Conservation (phyloP, 345 rosid genomes). For the Capsella bursapastoris region DNA sequence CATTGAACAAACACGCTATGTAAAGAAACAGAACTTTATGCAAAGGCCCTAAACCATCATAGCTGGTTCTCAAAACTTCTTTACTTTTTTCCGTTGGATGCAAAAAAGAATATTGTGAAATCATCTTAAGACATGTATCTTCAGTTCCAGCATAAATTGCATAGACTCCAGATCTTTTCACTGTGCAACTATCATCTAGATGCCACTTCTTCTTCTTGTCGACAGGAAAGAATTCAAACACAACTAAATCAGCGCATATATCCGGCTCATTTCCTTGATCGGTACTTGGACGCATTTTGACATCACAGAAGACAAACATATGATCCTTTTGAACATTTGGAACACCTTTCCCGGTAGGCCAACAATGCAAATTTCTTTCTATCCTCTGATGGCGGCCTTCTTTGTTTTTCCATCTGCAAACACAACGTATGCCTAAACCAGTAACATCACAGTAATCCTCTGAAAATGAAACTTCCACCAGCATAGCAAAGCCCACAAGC, state of each 20-base stretch:
- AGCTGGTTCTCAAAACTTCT: neutral
- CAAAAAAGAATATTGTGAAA: neutral
- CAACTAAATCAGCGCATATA: neutral
- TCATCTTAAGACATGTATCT: neutral
- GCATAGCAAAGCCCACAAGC: neutral
- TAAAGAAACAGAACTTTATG: neutral
- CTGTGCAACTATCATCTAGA: neutral
- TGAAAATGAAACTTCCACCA: neutral
- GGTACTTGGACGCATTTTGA: neutral
- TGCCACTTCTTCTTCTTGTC: neutral
- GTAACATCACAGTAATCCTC: neutral
- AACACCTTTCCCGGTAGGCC: neutral
- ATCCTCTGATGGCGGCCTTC: neutral
- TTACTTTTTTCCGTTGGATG: neutral
- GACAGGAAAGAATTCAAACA: neutral
- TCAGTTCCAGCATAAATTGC: neutral
- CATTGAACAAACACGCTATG: slow-evolving; percentile 12
- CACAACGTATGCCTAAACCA: neutral
- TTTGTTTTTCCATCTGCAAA: neutral
- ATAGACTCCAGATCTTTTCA: neutral
- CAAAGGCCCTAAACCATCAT: neutral
- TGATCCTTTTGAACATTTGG: neutral
- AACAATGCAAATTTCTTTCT: neutral
- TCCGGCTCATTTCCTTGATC: neutral
- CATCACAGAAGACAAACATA: neutral